Percentiles rank a stretch among this genome's conserved stretches.
phyloP scores from a whole-genome alignment of 1,284 basidiomycete species.

The Ceratobasidium sp. region DNA sequence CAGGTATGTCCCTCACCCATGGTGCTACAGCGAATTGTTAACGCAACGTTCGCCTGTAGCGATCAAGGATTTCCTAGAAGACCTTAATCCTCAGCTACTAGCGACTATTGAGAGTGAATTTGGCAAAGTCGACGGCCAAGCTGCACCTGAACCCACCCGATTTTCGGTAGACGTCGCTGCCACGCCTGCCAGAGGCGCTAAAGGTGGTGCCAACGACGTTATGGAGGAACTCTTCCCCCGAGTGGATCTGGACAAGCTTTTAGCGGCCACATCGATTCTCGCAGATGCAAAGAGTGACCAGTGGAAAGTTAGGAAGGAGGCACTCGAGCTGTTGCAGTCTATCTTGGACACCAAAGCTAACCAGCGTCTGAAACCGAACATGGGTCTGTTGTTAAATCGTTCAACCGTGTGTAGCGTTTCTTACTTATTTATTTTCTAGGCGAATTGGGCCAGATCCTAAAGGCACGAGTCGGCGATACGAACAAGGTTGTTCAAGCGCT shows the following conservation, averaged over 20 bases:
- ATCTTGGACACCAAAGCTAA: constrained; percentile 91
- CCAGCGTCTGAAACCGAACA: constrained; percentile 89
- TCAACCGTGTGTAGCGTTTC: constrained; percentile 27
- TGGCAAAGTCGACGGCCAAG: constrained; percentile 88
- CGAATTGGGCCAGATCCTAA: constrained; percentile 90
- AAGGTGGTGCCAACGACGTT: constrained; percentile 69
- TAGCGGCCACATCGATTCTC: constrained; percentile 87
- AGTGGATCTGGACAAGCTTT: constrained; percentile 89
- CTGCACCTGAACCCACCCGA: constrained; percentile 84
- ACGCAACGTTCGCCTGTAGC: constrained; percentile 62
- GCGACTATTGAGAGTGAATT: constrained; percentile 93
- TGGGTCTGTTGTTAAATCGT: constrained; percentile 70
- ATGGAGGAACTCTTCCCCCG: constrained; percentile 96
- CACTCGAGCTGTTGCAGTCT: constrained; percentile 85
- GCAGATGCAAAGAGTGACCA: constrained; percentile 89
- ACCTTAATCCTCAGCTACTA: constrained; percentile 94
- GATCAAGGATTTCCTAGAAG: constrained; percentile 92
- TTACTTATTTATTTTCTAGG: constrained; percentile 62
- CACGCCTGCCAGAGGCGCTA: constrained; percentile 57
- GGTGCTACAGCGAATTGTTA: constrained; percentile 14
- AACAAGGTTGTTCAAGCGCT: constrained; percentile 95
- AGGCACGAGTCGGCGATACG: constrained; percentile 89
- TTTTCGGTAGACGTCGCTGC: constrained; percentile 78
- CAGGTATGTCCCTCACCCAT: constrained; percentile 67
- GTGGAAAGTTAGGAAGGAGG: constrained; percentile 98